Percentiles rank a stretch among this genome's conserved stretches.
Evolutionary conservation across 352 stramenopile genomes (phyloP).

Genomic region (Pythium guiyangense): DNA sequence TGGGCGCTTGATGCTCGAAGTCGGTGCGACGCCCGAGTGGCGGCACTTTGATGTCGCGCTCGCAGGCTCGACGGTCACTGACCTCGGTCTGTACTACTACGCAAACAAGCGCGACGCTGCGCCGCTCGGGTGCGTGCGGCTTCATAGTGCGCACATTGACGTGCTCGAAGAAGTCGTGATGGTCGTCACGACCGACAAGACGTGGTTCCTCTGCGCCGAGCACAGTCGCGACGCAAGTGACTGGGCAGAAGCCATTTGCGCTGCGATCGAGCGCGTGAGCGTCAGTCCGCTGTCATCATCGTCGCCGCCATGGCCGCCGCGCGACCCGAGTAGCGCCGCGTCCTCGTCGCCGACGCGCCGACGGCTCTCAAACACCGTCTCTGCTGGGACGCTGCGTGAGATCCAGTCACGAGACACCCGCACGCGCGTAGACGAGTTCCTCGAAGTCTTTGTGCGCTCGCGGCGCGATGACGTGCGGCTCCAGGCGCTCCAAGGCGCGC

Average conservation of each 20-base stretch:
- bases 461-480: slow-evolving; percentile 38
- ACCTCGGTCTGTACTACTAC: slow-evolving; percentile 74
- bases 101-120: slow-evolving; percentile 28
- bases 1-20: slow-evolving; percentile 50
- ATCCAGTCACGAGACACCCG: slow-evolving; percentile 53
- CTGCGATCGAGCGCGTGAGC: slow-evolving; percentile 44
- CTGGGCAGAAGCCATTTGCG: slow-evolving; percentile 61
- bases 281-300: background rate
- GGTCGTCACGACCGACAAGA: slow-evolving; percentile 70
- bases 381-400: slow-evolving; percentile 41
- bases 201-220: slow-evolving; percentile 76
- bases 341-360: slow-evolving; percentile 18
- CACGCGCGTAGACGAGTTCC: slow-evolving; percentile 60
- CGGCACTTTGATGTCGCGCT: slow-evolving; percentile 60
- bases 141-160: slow-evolving; percentile 68
- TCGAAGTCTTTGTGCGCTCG: slow-evolving; percentile 65
- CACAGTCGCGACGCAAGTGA: slow-evolving; percentile 46
- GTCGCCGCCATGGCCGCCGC: background rate
- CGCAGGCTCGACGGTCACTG: slow-evolving; percentile 37
- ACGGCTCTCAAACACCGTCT: slow-evolving; percentile 40
- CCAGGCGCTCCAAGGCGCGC: slow-evolving; percentile 52
- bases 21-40: slow-evolving; percentile 49
- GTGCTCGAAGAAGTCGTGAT: slow-evolving; percentile 74
- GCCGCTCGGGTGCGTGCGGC: slow-evolving; percentile 43
- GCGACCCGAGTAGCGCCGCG: slow-evolving; percentile 7